Evolutionary conservation across 148 eudicot genomes (phyloP), one percentile per base, ranked within the genome.

Genomic region (Chenopodium formosanum): DNA sequence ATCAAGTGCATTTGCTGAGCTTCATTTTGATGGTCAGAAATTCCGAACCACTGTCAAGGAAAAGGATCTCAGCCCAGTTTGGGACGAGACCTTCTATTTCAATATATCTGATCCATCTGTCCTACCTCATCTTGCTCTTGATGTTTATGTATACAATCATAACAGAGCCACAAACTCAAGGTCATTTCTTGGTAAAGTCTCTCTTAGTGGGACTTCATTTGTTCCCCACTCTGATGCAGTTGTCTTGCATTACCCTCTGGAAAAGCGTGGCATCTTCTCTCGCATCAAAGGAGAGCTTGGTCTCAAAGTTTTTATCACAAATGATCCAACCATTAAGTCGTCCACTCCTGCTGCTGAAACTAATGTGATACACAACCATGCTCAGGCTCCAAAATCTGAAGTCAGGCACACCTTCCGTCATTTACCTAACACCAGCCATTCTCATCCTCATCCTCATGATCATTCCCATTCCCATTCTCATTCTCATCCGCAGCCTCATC

Each of bases 31-130:
- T 56, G 92, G 94, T 3, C 99, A 91, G 83, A 92, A 82, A 74
- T 91, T 87, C 78, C 92, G 95, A 29, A 90, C 95, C 69, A 96
- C 99, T 2, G 77, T 88, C 84, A 92, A 96, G 85, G 99, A 96
- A 47, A 92, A 92, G 78, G 99, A 96, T 88, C 92, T 96, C 14
- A 86, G 86, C 84, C 99, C 99, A 1, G 92, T 94, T 31, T 96
- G 99, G 99, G 83, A 92, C 22, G 99, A 96, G 87, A 96, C 89
- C 90, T 96, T 96, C 84, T 96, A 92, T 90, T 96, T 96, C 92
- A 94, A 94, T 76, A 89, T 96, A 64, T 88, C 97, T 0, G 94
- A 96, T 77, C 98, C 98, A 14, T 88, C 91, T 44, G 82, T 81
- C 82, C 93, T 96, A 74, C 90, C 89, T 63, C 82, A 80, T 85